Conservation (phyloP, 371 early-diverging fungal species). For the Mucor lusitanicus region DNA sequence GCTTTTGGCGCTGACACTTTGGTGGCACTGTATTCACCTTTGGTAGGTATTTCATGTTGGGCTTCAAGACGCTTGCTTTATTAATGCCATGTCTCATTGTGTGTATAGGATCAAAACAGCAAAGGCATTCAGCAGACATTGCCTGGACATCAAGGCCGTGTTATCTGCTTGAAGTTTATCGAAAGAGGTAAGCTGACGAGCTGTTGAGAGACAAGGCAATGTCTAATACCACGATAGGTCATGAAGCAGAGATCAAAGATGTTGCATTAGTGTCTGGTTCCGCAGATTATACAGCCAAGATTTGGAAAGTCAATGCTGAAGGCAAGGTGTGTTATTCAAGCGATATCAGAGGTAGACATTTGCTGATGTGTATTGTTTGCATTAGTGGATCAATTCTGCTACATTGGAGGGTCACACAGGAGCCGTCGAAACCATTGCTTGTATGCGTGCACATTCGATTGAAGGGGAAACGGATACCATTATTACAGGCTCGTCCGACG, state of each 20-base stretch:
- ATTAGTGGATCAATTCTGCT: conserved; percentile 69
- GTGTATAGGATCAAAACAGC: conserved; percentile 46
- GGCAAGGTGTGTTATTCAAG: conserved; percentile 23
- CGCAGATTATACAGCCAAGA: conserved; percentile 74
- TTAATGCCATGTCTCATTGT: too few species aligned
- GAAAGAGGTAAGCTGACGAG: conserved; percentile 49
- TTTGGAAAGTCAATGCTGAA: conserved; percentile 63
- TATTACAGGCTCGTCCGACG: conserved; percentile 83
- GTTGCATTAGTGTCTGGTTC: conserved; percentile 82
- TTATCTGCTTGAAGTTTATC: conserved; percentile 79
- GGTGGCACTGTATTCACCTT: conserved; percentile 76
- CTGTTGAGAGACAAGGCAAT: too few species aligned
- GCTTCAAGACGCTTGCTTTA: too few species aligned
- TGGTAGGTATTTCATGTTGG: conserved; percentile 42
- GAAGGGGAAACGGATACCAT: conserved; percentile 53
- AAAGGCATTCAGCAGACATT: conserved; percentile 69
- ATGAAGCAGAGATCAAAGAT: conserved; percentile 51
- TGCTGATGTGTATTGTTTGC: background rate
- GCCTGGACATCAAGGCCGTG: conserved; percentile 78
- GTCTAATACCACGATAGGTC: too few species aligned
- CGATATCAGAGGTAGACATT: background rate
- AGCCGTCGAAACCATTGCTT: conserved; percentile 70
- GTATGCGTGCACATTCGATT: conserved; percentile 50
- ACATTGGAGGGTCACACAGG: conserved; percentile 72
- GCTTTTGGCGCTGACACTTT: conserved; percentile 76